These are phyloP conservation scores for Coniferiporia weirii DNA, from an alignment of 1,284 basidiomycete genomes.

Conservation along the genomic window DNA sequence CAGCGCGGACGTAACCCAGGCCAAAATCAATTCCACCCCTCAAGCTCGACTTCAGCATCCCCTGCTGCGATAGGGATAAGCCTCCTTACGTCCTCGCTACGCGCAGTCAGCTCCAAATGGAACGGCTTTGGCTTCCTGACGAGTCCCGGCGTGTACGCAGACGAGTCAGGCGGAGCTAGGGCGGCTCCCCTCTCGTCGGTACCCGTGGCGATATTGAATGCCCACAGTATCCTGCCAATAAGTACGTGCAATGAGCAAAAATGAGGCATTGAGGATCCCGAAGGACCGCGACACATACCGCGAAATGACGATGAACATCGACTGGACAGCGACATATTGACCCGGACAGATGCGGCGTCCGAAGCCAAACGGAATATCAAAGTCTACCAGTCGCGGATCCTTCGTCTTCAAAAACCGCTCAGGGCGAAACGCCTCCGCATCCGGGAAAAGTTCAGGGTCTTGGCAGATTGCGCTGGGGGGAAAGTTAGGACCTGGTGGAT, in stretches of 20 bases:
- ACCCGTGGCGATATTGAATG: background rate
- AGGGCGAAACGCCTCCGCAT: conserved; percentile 17
- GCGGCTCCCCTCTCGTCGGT: background rate
- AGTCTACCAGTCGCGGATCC: conserved; percentile 16
- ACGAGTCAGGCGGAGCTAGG: background rate
- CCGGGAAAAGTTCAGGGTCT: conserved; percentile 16
- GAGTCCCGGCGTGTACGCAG: background rate
- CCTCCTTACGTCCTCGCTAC: background rate
- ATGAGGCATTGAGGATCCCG: background rate
- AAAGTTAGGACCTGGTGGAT: too few relatives aligned
- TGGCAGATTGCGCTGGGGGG: conserved; percentile 15
- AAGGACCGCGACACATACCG: conserved; percentile 6
- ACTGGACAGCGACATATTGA: conserved; percentile 8
- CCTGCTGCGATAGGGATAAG: background rate
- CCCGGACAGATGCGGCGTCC: conserved; percentile 20
- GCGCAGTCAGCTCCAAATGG: background rate
- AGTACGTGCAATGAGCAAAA: background rate
- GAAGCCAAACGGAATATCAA: conserved; percentile 20
- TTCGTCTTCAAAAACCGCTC: conserved; percentile 17
- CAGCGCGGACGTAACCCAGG: background rate
- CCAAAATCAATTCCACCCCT: background rate
- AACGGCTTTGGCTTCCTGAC: background rate
- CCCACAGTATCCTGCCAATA: background rate
- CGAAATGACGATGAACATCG: conserved; percentile 14
- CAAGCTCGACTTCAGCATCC: conserved; percentile 2